A percentile compares a stretch with the other conserved stretches of the same genome.
Conservation (phyloP, 352 stramenopile species). For the Thalassiosira pacifica region DNA sequence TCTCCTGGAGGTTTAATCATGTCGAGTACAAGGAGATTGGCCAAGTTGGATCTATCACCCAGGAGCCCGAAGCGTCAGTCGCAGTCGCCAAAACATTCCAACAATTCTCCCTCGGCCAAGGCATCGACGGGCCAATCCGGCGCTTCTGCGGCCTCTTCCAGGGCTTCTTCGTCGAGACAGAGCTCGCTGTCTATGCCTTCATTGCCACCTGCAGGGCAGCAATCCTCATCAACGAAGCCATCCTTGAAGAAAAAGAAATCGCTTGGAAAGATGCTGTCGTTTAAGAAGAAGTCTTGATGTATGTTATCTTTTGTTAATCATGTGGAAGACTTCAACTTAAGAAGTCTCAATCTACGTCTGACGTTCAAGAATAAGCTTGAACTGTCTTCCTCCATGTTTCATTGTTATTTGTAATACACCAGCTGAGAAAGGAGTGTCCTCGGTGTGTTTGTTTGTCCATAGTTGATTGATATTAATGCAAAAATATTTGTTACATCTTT, state of each 20-base stretch:
- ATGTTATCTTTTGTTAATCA: background rate
- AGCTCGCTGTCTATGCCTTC: constrained; percentile 6
- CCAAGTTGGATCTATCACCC: background rate
- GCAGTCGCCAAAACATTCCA: constrained; percentile 10
- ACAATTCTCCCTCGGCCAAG: background rate
- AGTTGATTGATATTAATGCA: constrained; percentile 12
- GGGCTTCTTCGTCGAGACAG: constrained; percentile 2
- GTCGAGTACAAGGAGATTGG: background rate
- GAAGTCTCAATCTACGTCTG: background rate
- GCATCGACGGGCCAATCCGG: background rate
- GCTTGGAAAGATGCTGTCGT: constrained; percentile 50
- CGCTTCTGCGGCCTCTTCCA: background rate
- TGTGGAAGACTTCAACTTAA: background rate
- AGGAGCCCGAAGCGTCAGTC: constrained; percentile 6
- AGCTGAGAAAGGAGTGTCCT: no score
- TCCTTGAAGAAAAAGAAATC: constrained; percentile 42
- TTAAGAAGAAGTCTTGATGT: constrained; percentile 55
- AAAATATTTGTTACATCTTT: no score
- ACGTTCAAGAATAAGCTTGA: no score
- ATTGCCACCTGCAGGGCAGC: background rate
- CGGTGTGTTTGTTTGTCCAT: no score
- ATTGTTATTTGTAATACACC: no score
- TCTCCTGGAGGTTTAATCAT: background rate
- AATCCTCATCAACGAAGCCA: constrained; percentile 14
- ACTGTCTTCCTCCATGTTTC: no score